phyloP scores from a whole-genome alignment of 768 basidiomycete species.

The Podaxis sp. region DNA sequence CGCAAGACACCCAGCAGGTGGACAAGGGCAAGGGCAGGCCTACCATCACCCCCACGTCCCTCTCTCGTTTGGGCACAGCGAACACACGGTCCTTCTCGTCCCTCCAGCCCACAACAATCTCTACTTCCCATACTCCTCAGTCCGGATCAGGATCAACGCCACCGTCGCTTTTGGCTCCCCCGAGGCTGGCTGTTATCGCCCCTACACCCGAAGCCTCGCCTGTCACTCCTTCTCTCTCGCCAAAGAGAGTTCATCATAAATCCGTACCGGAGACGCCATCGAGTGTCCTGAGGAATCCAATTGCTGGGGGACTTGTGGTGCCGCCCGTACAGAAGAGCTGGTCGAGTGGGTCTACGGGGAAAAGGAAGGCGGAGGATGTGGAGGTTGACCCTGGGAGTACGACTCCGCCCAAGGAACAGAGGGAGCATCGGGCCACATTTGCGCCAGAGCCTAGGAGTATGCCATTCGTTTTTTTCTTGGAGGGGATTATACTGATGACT shows the following conservation, averaged over 20 bases:
- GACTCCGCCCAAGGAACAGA: conserved; percentile 65
- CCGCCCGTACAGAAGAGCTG: conserved; percentile 33
- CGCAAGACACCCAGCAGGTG: background rate
- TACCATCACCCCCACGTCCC: conserved; percentile 7
- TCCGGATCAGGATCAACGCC: conserved; percentile 25
- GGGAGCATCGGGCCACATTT: conserved; percentile 57
- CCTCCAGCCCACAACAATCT: conserved; percentile 28
- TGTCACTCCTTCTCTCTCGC: conserved; percentile 27
- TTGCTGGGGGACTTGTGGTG: conserved; percentile 20
- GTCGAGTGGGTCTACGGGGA: conserved; percentile 42
- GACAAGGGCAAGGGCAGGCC: conserved; percentile 11
- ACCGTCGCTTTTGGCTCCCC: conserved; percentile 35
- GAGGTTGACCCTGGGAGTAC: conserved; percentile 47
- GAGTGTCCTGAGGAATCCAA: conserved; percentile 28
- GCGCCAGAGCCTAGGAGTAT: conserved; percentile 63
- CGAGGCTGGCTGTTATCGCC: conserved; percentile 37
- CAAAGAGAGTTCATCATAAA: conserved; percentile 28
- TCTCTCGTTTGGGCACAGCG: conserved; percentile 8
- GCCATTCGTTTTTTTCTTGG: conserved; percentile 23
- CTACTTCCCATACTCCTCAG: conserved; percentile 19
- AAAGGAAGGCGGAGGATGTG: conserved; percentile 72
- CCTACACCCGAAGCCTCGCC: conserved; percentile 43
- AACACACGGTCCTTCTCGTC: conserved; percentile 16
- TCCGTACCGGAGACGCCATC: conserved; percentile 29
- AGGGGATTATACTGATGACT: conserved; percentile 10